These are phyloP conservation scores for Penicillium bialowiezense DNA, from an alignment of 495 filamentous ascomycete species.

Conservation along the genomic window DNA sequence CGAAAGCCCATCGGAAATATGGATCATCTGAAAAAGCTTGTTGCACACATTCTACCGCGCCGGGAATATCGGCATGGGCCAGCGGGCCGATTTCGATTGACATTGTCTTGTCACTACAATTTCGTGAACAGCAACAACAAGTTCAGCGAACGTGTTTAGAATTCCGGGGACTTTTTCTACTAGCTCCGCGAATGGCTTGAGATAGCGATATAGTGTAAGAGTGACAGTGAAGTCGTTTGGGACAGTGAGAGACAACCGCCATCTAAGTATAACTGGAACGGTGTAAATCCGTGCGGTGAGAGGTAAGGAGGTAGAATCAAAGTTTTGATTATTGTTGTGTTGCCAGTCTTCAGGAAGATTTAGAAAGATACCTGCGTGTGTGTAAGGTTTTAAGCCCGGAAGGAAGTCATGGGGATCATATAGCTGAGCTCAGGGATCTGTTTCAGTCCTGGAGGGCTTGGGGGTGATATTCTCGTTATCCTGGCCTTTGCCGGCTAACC, in stretches of 20 bases:
- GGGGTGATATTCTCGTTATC: conserved; percentile 18
- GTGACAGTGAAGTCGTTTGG: conserved; percentile 36
- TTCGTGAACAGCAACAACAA: conserved; percentile 8
- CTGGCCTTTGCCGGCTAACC: conserved; percentile 15
- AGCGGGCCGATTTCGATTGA: conserved; percentile 55
- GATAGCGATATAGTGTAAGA: conserved; percentile 39
- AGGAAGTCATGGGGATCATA: conserved; percentile 16
- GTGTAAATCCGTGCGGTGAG: conserved; percentile 17
- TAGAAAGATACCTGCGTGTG: no score
- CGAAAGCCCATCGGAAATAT: conserved; percentile 61
- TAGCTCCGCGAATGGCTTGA: conserved; percentile 33
- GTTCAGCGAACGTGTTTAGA: conserved; percentile 22
- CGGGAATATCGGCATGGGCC: conserved; percentile 56
- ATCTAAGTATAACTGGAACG: conserved; percentile 32
- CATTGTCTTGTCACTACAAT: conserved; percentile 41
- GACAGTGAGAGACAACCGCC: conserved; percentile 34
- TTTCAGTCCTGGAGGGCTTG: not conserved
- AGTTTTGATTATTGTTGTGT: conserved; percentile 4
- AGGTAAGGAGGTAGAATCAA: conserved; percentile 1
- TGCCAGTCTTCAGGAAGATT: not conserved
- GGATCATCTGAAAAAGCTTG: conserved; percentile 64
- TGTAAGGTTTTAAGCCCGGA: not conserved
- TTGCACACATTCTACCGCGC: conserved; percentile 55
- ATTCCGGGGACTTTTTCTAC: conserved; percentile 29
- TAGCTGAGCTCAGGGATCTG: conserved; percentile 12